A percentile compares a stretch with the other conserved stretches of the same genome.
These are phyloP conservation scores for Grosmannia clavigera DNA, from an alignment of 2,329 filamentous ascomycete genomes.

Conservation along the genomic window DNA sequence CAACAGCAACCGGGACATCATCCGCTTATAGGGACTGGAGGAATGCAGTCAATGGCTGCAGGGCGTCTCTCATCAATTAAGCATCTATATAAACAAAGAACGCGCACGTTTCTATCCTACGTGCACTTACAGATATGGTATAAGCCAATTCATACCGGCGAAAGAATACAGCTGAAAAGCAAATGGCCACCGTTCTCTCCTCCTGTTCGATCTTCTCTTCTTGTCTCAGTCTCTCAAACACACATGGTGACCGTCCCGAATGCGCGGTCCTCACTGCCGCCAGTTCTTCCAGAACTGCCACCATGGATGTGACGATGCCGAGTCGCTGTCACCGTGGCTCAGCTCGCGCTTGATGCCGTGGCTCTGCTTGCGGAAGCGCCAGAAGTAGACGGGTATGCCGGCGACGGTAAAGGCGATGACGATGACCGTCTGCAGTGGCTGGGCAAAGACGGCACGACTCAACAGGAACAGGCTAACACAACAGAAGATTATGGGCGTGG, in stretches of 20 bases:
- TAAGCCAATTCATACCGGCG: background rate
- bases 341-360: constrained; percentile 30
- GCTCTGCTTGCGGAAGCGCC: constrained; percentile 51
- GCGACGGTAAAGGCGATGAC: constrained; percentile 75
- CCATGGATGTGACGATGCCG: constrained; percentile 24
- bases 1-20: constrained; percentile 37
- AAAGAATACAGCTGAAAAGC: background rate
- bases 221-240: background rate
- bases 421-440: constrained; percentile 79
- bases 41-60: background rate
- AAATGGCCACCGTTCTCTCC: background rate
- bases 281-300: constrained; percentile 50
- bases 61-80: constrained; percentile 1
- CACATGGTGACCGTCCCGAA: background rate
- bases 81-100: background rate
- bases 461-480: constrained; percentile 91
- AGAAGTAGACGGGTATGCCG: constrained; percentile 82
- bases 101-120: background rate
- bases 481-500: constrained; percentile 94
- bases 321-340: constrained; percentile 16
- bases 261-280: background rate
- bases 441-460: constrained; percentile 75
- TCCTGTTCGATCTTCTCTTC: no score
- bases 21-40: constrained; percentile 27
- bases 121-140: background rate